These are phyloP conservation scores for Trametes hirsuta DNA, from an alignment of 1,284 basidiomycete species.

Conservation along the genomic window DNA sequence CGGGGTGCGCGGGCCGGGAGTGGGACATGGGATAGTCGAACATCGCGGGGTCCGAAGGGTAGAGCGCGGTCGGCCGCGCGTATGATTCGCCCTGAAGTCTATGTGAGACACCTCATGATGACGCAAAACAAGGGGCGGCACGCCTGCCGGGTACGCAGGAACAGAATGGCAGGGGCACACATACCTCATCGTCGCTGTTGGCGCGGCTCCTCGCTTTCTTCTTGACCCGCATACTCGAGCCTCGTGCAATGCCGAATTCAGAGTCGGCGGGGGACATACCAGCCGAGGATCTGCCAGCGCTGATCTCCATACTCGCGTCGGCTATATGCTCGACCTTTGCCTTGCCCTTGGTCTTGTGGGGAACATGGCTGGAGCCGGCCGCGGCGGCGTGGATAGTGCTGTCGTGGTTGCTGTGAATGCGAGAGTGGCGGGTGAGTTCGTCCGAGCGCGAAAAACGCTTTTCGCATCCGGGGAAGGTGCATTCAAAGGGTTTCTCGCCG, in stretches of 20 bases:
- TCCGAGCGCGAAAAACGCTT: constrained; percentile 98
- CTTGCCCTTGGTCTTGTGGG: constrained; percentile 36
- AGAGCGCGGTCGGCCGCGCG: constrained; percentile 65
- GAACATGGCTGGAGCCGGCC: constrained; percentile 20
- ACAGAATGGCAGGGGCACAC: constrained; percentile 29
- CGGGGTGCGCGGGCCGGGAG: constrained; percentile 25
- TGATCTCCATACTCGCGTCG: constrained; percentile 38
- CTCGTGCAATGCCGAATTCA: constrained; percentile 21
- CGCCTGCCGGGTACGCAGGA: constrained; percentile 2
- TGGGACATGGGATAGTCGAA: constrained; percentile 34
- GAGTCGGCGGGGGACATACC: constrained; percentile 18
- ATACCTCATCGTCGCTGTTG: constrained; percentile 79
- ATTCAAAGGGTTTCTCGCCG: constrained; percentile 96
- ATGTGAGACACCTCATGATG: constrained; percentile 11
- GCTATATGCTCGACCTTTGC: constrained; percentile 38
- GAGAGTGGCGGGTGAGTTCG: constrained; percentile 94
- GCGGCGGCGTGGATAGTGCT: constrained; percentile 26
- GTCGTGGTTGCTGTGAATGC: constrained; percentile 78
- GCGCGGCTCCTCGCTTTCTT: constrained; percentile 79
- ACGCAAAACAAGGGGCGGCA: constrained; percentile 3
- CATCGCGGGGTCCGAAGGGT: constrained; percentile 50
- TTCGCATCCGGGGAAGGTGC: constrained; percentile 93
- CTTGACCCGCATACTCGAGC: constrained; percentile 40
- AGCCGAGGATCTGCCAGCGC: constrained; percentile 19
- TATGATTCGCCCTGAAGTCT: constrained; percentile 60